Evolutionary conservation across 768 basidiomycete species (phyloP).

Genomic region (Vararia minispora): DNA sequence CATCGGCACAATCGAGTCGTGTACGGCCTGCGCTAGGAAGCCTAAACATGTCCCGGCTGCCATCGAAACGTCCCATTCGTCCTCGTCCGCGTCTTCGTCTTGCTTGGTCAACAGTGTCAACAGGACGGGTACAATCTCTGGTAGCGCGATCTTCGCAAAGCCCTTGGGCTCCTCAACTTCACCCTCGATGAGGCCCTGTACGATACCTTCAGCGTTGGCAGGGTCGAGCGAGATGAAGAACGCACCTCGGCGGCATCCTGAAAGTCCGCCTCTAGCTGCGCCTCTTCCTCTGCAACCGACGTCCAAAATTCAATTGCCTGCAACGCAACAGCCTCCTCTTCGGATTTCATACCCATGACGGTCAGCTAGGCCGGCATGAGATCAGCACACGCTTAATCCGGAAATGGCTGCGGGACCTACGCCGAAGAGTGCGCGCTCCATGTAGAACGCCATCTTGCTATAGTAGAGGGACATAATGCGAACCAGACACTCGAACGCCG

Average conservation of each 20-base stretch:
- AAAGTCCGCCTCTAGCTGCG: slow-evolving; percentile 52
- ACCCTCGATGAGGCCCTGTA: slow-evolving; percentile 82
- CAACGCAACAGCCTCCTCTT: slow-evolving; percentile 81
- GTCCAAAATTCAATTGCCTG: slow-evolving; percentile 99
- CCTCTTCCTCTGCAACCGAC: slow-evolving; percentile 96
- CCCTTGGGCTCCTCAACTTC: slow-evolving; percentile 76
- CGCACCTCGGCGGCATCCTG: slow-evolving; percentile 85
- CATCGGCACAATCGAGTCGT: slow-evolving; percentile 81
- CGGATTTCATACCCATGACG: slow-evolving; percentile 93
- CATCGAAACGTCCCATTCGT: slow-evolving; percentile 99
- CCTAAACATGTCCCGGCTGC: slow-evolving; percentile 87
- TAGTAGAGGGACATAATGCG: slow-evolving; percentile 97
- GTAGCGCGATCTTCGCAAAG: slow-evolving; percentile 90
- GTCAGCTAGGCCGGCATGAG: slow-evolving; percentile 57
- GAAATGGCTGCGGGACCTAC: slow-evolving; percentile 35
- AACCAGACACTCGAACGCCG: slow-evolving; percentile 90
- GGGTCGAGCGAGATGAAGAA: slow-evolving; percentile 1
- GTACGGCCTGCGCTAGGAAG: slow-evolving; percentile 82
- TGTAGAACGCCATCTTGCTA: slow-evolving; percentile 98
- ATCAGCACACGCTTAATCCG: slow-evolving; percentile 2
- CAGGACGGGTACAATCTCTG: slow-evolving; percentile 91
- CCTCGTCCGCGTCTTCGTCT: slow-evolving; percentile 95
- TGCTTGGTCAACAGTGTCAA: slow-evolving; percentile 82
- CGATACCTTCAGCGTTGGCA: slow-evolving; percentile 7
- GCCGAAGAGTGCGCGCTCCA: slow-evolving; percentile 97